Base-by-base conservation (phyloP, 192 early-diverging fungal species). In the Umbelopsis sp. region DNA sequence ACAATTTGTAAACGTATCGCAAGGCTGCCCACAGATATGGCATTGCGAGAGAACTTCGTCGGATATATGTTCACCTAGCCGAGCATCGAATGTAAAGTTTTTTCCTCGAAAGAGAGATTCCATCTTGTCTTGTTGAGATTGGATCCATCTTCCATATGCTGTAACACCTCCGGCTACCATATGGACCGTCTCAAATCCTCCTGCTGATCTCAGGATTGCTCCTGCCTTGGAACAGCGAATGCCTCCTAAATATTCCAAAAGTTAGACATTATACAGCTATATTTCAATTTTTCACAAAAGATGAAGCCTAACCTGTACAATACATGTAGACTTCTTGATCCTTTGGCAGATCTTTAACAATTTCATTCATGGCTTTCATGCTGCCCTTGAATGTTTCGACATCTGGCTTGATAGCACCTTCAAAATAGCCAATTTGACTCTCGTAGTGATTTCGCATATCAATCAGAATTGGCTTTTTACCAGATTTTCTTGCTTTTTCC, bases 361-460 rank as follows among this genome's bases (percentile, higher is more conserved):
- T 82, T 0, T 83, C 81, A 25, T 88, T 80, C 85, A 94, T 90
- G 0, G 77, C 84, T 8, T 79, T 82, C 68, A 94, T 83, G 26
- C 88, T 89, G 21, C 87, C 91, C 54, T 85, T 82, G 70, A 90
- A 94, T 3, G 92, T 94, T 53, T 91, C 88, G 5, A 85, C 89
- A 68, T 91, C 89, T 6, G 88, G 89, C 34, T 89, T 81, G 68
- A 88, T 83, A 2, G 92, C 88, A 41, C 86, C 82, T 45, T 86
- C 85, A 74, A 94, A 94, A 53, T 85, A 84, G 7, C 92, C 92
- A 43, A 94, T 87, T 1, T 89, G 76, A 66, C 83, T 84, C 75
- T 94, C 92, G 74, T 94, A 94, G 36, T 85, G 85, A 72, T 94
- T 94, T 62, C 92, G 86, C 91, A 94, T 92, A 66, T 94, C 92